These are phyloP conservation scores for Trichosporon coremiiforme DNA, from an alignment of 1,284 basidiomycete species.

Conservation along the genomic window DNA sequence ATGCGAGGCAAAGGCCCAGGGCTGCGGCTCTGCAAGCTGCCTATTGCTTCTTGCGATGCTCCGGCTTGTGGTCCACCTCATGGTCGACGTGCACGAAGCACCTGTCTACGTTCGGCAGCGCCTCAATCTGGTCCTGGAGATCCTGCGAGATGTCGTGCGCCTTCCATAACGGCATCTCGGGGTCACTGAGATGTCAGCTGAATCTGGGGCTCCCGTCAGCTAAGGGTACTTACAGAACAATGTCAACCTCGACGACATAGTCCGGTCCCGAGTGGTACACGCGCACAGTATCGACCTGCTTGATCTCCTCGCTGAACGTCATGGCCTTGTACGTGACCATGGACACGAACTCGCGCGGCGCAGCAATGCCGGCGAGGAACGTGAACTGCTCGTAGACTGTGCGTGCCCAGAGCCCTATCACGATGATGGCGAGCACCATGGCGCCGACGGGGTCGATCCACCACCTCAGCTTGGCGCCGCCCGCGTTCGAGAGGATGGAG, in stretches of 20 bases:
- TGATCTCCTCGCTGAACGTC: conserved; percentile 83
- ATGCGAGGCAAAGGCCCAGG: too few relatives aligned
- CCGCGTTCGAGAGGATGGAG: conserved; percentile 87
- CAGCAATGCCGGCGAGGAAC: conserved; percentile 85
- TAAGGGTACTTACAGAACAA: conserved; percentile 67
- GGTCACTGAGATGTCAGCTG: conserved; percentile 58
- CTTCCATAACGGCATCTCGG: conserved; percentile 83
- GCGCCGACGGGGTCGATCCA: conserved; percentile 56
- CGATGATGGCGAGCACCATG: conserved; percentile 69
- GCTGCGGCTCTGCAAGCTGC: too few relatives aligned
- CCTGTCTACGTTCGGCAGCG: conserved; percentile 84
- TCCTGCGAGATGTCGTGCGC: conserved; percentile 91
- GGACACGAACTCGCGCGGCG: conserved; percentile 85
- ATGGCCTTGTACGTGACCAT: conserved; percentile 89
- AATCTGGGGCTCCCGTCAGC: too few relatives aligned
- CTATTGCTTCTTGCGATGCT: conserved; percentile 35
- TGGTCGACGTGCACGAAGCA: conserved; percentile 94
- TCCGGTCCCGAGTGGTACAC: conserved; percentile 76
- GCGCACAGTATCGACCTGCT: conserved; percentile 82
- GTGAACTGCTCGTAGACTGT: conserved; percentile 79
- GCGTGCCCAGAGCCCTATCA: conserved; percentile 76
- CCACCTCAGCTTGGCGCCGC: conserved; percentile 71
- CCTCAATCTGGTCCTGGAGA: conserved; percentile 91
- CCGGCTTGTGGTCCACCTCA: conserved; percentile 72
- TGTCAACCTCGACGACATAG: conserved; percentile 92